These are phyloP conservation scores for Gossypium thurberi DNA, from an alignment of 345 rosid species.

Conservation along the genomic window DNA sequence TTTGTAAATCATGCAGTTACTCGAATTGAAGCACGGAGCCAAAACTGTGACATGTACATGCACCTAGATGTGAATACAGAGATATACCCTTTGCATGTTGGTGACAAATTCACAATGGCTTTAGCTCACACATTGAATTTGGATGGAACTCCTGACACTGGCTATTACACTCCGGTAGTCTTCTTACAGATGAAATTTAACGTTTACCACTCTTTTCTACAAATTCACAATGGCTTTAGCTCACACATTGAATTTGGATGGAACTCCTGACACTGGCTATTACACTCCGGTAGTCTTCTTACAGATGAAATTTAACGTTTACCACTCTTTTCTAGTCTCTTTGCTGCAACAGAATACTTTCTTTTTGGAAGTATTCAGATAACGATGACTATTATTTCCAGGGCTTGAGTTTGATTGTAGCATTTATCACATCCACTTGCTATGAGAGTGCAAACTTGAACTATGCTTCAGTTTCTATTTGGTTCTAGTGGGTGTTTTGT, in stretches of 20 bases:
- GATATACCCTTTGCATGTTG: conserved; percentile 23
- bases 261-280: conserved; percentile 28
- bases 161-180: conserved; percentile 26
- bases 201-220: background rate
- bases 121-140: conserved; percentile 28
- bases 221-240: conserved; percentile 29
- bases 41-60: conserved; percentile 35
- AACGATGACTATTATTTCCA: background rate
- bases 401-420: conserved; percentile 24
- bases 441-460: background rate
- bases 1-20: conserved; percentile 31
- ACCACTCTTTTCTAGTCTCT: conserved; percentile 22
- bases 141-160: conserved; percentile 31
- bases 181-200: background rate
- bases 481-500: background rate
- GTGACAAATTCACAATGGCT: conserved; percentile 20
- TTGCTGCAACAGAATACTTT: conserved; percentile 3
- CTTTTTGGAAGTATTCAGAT: background rate
- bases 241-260: conserved; percentile 30
- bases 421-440: background rate
- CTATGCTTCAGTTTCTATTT: background rate
- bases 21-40: conserved; percentile 58
- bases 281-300: conserved; percentile 18
- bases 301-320: background rate
- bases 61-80: conserved; percentile 34